Base-by-base conservation (phyloP, 495 filamentous ascomycete species). In the Tuber calosporum region DNA sequence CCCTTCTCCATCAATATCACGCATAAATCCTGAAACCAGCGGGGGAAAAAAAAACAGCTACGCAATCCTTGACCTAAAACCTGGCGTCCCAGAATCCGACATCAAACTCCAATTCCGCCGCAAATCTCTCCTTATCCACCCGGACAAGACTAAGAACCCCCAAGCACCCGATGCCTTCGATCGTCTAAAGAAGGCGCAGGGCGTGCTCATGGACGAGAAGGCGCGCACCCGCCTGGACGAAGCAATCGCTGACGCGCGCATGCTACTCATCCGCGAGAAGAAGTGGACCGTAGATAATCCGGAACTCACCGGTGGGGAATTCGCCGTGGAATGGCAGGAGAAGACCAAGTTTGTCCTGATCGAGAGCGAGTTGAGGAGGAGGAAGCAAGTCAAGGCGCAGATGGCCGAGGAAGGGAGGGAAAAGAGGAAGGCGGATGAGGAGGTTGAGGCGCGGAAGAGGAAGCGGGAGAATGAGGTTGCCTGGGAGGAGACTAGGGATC, bases 41-140 rank as follows among this genome's bases (percentile, higher is more conserved):
- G 73, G 41, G 70, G 40, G 68, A 74, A 39, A 73, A 36, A 67
- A 74, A 73, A 62, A 75, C 74, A 93, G 91, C 79, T 98, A 98
- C 85, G 91, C 93, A 66, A 92, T 98, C 73, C 91, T 99, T 38
- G 95, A 96, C 83, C 90, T 99, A 72, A 93, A 96, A 83, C 95
- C 95, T 9, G 95, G 95, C 81, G 92, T 97, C 43, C 89, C 95
- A 37, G 95, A 97, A 79, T 93, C 92, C 71, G 96, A 98, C 84
- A 98, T 99, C 85, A 98, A 97, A 84, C 84, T 89, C 74, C 85
- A 87, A 82, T 99, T 97, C 86, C 93, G 95, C 84, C 93, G 90
- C 79, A 98, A 97, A 82, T 99, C 95, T 22, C 90, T 99, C 42
- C 88, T 99, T 8, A 98, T 99, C 85, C 95, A 99, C 85, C 95